Evolutionary conservation across 129 eudicot species (phyloP).

Genomic region (Artemisia tridentata): DNA sequence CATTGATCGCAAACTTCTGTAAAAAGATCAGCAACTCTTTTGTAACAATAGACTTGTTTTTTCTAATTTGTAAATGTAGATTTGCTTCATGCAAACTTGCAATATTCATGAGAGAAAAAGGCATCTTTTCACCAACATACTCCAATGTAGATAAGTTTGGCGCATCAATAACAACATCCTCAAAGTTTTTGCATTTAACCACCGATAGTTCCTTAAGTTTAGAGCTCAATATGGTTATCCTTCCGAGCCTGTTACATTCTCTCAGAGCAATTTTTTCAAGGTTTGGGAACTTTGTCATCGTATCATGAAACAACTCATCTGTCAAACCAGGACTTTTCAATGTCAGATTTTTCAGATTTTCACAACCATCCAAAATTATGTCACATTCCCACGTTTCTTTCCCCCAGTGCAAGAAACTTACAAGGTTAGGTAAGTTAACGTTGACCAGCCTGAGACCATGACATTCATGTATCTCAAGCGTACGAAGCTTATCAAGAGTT

Average conservation of each 20-base stretch:
- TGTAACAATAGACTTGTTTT: background rate
- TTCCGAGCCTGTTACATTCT: constrained; percentile 36
- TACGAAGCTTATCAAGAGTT: constrained; percentile 33
- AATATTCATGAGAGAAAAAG: constrained; percentile 40
- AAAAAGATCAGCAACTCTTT: constrained; percentile 22
- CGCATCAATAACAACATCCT: constrained; percentile 36
- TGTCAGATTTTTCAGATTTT: constrained; percentile 40
- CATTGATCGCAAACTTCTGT: constrained; percentile 24
- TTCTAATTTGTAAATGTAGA: constrained; percentile 28
- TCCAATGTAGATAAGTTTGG: constrained; percentile 49
- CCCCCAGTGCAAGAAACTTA: constrained; percentile 44
- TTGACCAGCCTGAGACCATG: constrained; percentile 32
- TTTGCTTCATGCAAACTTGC: constrained; percentile 36
- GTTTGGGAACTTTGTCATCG: constrained; percentile 24
- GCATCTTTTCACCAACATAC: constrained; percentile 46
- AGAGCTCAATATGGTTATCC: constrained; percentile 36
- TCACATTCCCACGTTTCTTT: constrained; percentile 22
- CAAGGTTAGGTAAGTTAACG: constrained; percentile 37
- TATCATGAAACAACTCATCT: constrained; percentile 35
- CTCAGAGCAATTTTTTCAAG: constrained; percentile 52
- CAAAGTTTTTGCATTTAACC: constrained; percentile 33
- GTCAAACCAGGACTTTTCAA: constrained; percentile 40
- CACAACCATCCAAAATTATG: constrained; percentile 37
- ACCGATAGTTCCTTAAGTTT: constrained; percentile 44
- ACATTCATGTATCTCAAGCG: constrained; percentile 54